Conservation (phyloP, 1,139 yeast species). For the Nakaseomyces bracarensis region DNA sequence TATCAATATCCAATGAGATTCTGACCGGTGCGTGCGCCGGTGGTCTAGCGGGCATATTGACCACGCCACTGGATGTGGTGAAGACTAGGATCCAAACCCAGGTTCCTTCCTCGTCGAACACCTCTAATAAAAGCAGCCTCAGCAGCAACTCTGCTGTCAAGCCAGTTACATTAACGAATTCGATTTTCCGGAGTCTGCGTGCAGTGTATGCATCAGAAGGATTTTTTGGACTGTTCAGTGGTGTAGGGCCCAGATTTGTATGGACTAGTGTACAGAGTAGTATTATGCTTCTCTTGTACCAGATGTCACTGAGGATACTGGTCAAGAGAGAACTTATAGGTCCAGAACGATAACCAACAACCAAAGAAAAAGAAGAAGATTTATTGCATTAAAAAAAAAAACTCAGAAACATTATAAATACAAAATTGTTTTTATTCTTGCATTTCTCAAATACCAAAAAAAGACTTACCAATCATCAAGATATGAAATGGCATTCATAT, state of each 20-base stretch:
- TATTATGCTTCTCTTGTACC: conserved; percentile 85
- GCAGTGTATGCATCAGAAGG: conserved; percentile 73
- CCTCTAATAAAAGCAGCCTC: too few species aligned
- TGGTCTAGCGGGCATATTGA: conserved; percentile 79
- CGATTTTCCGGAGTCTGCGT: conserved; percentile 56
- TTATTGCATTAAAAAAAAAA: too few species aligned
- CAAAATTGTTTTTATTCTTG: too few species aligned
- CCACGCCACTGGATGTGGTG: conserved; percentile 85
- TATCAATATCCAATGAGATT: conserved; percentile 58
- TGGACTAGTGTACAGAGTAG: conserved; percentile 97
- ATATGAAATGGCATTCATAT: too few species aligned
- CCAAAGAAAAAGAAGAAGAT: too few species aligned
- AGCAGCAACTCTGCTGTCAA: conserved; percentile 8
- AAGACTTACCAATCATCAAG: too few species aligned
- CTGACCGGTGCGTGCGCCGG: conserved; percentile 95
- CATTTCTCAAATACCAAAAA: too few species aligned
- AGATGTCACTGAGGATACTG: conserved; percentile 36
- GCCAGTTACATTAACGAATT: conserved; percentile 36
- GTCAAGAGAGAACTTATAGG: too few species aligned
- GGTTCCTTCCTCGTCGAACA: conserved; percentile 19
- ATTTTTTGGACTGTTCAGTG: conserved; percentile 69
- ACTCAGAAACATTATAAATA: too few species aligned
- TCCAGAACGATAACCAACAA: too few species aligned
- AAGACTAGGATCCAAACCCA: conserved; percentile 91
- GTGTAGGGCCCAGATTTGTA: conserved; percentile 91